Conservation (phyloP, 805 yeast species). For the Pichia cabralensis region DNA sequence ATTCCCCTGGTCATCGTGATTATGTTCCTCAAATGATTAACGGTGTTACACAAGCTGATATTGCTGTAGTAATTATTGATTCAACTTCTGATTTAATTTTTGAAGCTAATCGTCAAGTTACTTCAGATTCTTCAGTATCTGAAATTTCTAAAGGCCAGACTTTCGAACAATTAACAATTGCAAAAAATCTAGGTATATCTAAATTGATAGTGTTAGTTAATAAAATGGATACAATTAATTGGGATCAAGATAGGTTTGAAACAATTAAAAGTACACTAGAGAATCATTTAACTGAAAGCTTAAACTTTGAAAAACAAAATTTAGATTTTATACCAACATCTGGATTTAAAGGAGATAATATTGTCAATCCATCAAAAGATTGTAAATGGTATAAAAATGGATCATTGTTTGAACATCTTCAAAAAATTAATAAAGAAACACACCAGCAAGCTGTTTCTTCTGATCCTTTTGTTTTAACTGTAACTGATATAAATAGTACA, state of each 20-base stretch:
- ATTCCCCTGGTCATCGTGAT: slow-evolving; percentile 80
- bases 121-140: slow-evolving; percentile 1
- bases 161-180: slow-evolving; percentile 65
- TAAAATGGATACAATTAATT: slow-evolving; percentile 55
- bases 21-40: slow-evolving; percentile 82
- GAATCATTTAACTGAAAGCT: slow-evolving; percentile 41
- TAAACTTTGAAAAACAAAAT: slow-evolving; percentile 35
- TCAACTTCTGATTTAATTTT: slow-evolving; percentile 44
- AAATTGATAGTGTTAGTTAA: slow-evolving; percentile 54
- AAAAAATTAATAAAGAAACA: slow-evolving; percentile 21
- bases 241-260: slow-evolving; percentile 44
- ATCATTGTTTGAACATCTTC: slow-evolving; percentile 34
- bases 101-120: slow-evolving; percentile 46
- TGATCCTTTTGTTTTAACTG: slow-evolving; percentile 40
- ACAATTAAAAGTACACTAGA: slow-evolving; percentile 39
- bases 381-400: slow-evolving; percentile 33
- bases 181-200: slow-evolving; percentile 57
- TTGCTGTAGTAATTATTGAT: slow-evolving; percentile 66
- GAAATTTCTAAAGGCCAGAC: slow-evolving; percentile 55
- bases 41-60: slow-evolving; percentile 71
- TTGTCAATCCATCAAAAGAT: slow-evolving; percentile 33
- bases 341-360: slow-evolving; percentile 60
- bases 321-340: slow-evolving; percentile 56
- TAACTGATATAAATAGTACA: slow-evolving; percentile 35
- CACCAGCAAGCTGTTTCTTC: slow-evolving; percentile 7